These are phyloP conservation scores for Aspergillus ruber DNA, from an alignment of 2,329 filamentous ascomycete genomes.

Conservation along the genomic window DNA sequence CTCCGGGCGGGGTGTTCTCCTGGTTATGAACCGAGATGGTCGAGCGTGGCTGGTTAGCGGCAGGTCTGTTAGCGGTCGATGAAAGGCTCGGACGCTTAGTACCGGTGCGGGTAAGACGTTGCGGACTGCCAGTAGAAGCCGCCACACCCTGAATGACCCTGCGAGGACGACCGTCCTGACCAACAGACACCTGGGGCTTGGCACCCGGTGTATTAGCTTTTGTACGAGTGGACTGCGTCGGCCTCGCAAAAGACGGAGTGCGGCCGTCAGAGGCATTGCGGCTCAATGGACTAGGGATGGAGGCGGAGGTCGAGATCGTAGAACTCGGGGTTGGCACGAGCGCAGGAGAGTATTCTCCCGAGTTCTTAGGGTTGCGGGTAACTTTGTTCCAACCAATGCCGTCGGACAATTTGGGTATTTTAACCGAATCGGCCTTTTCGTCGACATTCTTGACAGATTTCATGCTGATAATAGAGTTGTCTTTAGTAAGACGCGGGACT, in stretches of 20 bases:
- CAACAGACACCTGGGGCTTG: neutral
- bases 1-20: neutral
- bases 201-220: constrained; percentile 4
- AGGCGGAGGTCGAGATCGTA: neutral
- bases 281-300: neutral
- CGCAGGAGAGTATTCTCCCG: neutral
- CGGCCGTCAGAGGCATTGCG: neutral
- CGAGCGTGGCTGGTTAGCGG: neutral
- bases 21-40: neutral
- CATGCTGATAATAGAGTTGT: neutral
- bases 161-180: constrained; percentile 4
- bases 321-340: constrained; percentile 1
- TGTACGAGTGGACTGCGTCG: constrained; percentile 13
- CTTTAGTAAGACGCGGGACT: neutral
- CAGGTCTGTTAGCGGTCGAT: neutral
- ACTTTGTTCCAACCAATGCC: constrained; percentile 8
- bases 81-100: neutral
- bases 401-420: constrained; percentile 5
- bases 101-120: constrained; percentile 1
- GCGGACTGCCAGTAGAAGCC: constrained; percentile 14
- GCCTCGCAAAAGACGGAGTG: constrained; percentile 12
- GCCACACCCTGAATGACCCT: constrained; percentile 4
- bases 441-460: neutral
- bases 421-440: constrained; percentile 2
- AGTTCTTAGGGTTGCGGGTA: constrained; percentile 5